phyloP scores from a whole-genome alignment of 345 rosid species.

The Excoecaria agallocha region DNA sequence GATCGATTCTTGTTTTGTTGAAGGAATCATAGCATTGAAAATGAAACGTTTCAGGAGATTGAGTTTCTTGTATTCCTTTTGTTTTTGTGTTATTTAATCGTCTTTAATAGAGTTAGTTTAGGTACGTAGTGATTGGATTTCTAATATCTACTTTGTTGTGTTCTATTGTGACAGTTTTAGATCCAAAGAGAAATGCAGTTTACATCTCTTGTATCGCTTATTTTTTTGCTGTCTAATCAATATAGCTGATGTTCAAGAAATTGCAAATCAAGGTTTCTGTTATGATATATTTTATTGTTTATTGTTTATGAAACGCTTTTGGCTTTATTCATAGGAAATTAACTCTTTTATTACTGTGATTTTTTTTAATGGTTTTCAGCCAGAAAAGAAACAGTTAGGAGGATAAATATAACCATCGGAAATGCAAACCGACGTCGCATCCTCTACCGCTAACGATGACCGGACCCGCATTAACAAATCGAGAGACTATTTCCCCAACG shows the following conservation, averaged over 20 bases:
- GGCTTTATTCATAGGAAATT: background rate
- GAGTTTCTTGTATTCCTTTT: background rate
- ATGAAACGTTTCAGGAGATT: too few relatives aligned
- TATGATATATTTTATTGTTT: background rate
- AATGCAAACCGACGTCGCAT: constrained; percentile 29
- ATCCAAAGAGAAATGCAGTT: background rate
- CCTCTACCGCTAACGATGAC: constrained; percentile 21
- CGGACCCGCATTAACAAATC: background rate
- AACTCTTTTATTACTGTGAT: background rate
- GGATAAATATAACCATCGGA: background rate
- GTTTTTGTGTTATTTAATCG: background rate
- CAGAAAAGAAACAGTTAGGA: background rate
- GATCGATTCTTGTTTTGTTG: constrained; percentile 8
- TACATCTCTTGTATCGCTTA: background rate
- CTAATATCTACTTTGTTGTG: background rate
- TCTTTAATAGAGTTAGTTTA: background rate
- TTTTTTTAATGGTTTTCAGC: background rate
- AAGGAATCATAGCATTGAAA: too few relatives aligned
- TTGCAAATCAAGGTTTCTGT: background rate
- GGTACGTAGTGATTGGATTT: background rate
- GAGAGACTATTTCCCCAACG: constrained; percentile 7
- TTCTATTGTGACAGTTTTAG: background rate
- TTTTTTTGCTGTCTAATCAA: background rate
- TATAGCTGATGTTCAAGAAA: background rate
- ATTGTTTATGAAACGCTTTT: background rate